Base-by-base conservation (phyloP, 495 filamentous ascomycete genomes). In the Xylaria scruposa region DNA sequence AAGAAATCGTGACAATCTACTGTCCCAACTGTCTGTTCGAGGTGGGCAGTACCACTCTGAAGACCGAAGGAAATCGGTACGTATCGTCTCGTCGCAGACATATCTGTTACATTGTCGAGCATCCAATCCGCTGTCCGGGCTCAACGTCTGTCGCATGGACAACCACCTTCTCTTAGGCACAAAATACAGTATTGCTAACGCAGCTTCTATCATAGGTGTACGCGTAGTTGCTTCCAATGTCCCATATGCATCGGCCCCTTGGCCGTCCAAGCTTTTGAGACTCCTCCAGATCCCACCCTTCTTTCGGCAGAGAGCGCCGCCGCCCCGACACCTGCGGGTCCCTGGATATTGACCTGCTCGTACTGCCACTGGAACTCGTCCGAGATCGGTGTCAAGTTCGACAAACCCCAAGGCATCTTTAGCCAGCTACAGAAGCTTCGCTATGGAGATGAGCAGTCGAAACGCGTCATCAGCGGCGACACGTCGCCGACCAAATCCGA, bases 21-120 rank as follows among this genome's bases (percentile, higher is more conserved):
- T 99, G 96, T 78, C 96, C 96, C n/a, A 94, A 87, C 79, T 99
- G 96, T 81, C 81, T 98, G 68, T 98, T 98, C 76, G 96, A 99
- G 82, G 94, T 96, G 44, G 93, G 95, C 12, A 95, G 91, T 78
- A 94, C 91, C 76, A 92, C 91, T 79, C 88, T 98, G 40, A 94
- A 93, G 83, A 92, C 88, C 74, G 97, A 99, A 76, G 95, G 94
- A 15, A 97, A 97, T 79, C 89, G 95, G 95, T 97, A 86, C 60
- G 90, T 79, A 21, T 42, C n/a, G 5, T 62, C 26, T 19, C 44
- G 58, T 42, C 7, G 17, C 31, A 15, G 47, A 38, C 29, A 21
- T 73, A 68, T 46, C 3, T 67, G 3, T 67, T 19, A 47, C 31
- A 2, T 31, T 31, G 13, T 31, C 12, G 13, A 31, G 12, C 7